phyloP scores from a whole-genome alignment of 768 basidiomycete species.

The Mycena olivaceomarginata region DNA sequence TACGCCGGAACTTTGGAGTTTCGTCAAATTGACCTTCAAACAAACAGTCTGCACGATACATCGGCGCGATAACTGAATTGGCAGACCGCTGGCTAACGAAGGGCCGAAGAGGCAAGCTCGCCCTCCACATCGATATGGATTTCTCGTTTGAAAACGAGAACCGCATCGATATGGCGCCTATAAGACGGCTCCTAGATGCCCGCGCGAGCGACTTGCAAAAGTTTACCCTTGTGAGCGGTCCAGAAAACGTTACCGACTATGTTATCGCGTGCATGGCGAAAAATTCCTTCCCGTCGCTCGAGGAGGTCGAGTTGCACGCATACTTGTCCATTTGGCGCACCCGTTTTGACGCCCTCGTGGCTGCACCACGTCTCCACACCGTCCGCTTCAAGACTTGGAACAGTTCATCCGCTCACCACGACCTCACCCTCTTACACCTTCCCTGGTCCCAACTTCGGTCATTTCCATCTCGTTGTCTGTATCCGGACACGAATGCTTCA shows the following conservation, averaged over 20 bases:
- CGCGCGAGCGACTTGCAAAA: neutral
- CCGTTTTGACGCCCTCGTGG: neutral
- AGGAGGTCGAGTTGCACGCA: constrained; percentile 10
- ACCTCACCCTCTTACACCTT: neutral
- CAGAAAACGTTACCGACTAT: neutral
- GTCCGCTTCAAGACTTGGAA: neutral
- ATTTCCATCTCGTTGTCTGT: neutral
- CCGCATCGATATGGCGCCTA: neutral
- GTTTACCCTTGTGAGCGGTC: neutral
- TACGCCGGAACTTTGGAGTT: constrained; percentile 12
- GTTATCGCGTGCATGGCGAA: neutral
- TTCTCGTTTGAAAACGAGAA: neutral
- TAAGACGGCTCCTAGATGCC: neutral
- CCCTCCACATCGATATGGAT: neutral
- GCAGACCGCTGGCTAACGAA: constrained; percentile 4
- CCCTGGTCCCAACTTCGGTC: neutral
- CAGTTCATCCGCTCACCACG: neutral
- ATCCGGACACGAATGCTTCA: neutral
- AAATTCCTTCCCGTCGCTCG: neutral
- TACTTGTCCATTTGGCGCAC: neutral
- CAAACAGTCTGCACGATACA: neutral
- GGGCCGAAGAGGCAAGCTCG: neutral
- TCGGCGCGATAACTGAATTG: neutral
- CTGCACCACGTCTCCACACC: neutral
- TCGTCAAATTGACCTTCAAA: neutral